phyloP scores from a whole-genome alignment of 2,329 filamentous ascomycete species.

The Fusarium tuaranense region DNA sequence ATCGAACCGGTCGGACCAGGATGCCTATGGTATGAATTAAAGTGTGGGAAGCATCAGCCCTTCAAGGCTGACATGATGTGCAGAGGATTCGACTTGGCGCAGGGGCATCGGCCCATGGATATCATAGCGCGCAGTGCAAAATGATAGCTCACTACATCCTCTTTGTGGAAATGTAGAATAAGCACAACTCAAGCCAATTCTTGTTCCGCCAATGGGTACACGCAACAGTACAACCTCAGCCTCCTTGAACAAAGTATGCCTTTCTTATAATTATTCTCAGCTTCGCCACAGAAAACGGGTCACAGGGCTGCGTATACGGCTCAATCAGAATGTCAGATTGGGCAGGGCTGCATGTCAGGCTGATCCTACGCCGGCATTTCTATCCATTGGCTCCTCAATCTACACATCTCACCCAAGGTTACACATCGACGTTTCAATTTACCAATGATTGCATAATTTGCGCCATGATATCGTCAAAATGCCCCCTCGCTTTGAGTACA shows the following conservation, averaged over 20 bases:
- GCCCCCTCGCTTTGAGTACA: background rate
- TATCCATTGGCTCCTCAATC: background rate
- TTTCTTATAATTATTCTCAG: background rate
- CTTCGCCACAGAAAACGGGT: background rate
- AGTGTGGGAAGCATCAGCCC: too few species aligned
- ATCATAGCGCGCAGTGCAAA: too few species aligned
- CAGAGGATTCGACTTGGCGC: too few species aligned
- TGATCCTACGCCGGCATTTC: background rate
- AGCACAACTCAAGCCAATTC: too few species aligned
- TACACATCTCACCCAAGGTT: background rate
- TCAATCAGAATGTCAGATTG: background rate
- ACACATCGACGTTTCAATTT: background rate
- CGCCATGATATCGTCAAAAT: background rate
- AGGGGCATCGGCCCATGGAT: too few species aligned
- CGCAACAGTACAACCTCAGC: background rate
- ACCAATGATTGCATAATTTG: background rate
- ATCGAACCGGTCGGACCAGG: too few species aligned
- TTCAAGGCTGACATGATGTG: too few species aligned
- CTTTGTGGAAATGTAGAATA: too few species aligned
- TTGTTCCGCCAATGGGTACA: background rate
- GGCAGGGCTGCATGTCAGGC: background rate
- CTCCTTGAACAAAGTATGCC: background rate
- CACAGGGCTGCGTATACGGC: background rate
- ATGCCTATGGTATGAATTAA: too few species aligned
- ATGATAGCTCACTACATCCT: too few species aligned